phyloP scores from a whole-genome alignment of 768 basidiomycete genomes.

The Agaricus subrufescens region DNA sequence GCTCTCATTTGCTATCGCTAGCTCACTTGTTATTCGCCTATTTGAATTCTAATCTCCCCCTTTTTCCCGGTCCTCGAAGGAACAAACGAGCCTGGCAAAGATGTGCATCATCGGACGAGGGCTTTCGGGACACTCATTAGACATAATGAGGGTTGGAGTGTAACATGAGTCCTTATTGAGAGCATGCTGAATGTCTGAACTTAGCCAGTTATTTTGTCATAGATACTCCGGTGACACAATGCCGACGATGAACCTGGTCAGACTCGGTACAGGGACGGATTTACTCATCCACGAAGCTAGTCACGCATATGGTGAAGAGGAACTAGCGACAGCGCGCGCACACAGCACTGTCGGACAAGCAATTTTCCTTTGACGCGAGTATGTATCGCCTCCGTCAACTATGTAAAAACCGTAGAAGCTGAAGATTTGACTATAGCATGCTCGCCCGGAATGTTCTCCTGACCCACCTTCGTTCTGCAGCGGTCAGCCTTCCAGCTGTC shows the following conservation, averaged over 20 bases:
- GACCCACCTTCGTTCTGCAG: constrained; percentile 83
- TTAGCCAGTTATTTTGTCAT: constrained; percentile 28
- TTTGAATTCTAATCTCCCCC: no score
- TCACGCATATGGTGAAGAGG: constrained; percentile 78
- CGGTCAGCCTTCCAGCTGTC: constrained; percentile 25
- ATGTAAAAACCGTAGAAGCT: background rate
- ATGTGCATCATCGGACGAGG: constrained; percentile 68
- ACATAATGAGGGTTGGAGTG: constrained; percentile 70
- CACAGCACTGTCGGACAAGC: background rate
- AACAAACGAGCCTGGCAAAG: no score
- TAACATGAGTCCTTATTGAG: constrained; percentile 47
- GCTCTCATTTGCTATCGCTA: no score
- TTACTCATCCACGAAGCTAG: constrained; percentile 93
- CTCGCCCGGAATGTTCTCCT: constrained; percentile 78
- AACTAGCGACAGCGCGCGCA: constrained; percentile 14
- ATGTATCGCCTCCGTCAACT: background rate
- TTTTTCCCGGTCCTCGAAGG: no score
- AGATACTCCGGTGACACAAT: constrained; percentile 93
- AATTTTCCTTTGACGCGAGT: background rate
- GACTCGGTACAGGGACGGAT: constrained; percentile 62
- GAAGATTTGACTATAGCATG: constrained; percentile 52
- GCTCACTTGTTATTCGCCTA: no score
- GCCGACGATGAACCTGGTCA: constrained; percentile 64
- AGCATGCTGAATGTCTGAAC: constrained; percentile 7
- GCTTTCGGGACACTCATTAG: constrained; percentile 70